Conservation (phyloP, 805 yeast species). For the Lipomyces kockii region DNA sequence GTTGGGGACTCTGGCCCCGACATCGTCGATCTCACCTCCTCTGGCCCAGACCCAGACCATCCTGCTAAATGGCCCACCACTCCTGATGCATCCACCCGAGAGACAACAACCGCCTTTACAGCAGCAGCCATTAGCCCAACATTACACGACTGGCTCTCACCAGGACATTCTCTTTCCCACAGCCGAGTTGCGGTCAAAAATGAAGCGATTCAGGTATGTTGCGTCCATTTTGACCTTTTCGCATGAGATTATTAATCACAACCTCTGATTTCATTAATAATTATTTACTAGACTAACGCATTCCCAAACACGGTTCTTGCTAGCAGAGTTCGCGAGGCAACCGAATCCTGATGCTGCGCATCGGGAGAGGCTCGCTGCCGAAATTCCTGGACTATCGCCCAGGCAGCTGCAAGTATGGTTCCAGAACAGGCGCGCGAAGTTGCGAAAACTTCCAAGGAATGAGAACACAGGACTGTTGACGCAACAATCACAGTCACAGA, state of each 20-base stretch:
- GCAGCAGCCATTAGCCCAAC: neutral
- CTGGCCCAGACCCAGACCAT: neutral
- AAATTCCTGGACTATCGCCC: conserved; percentile 31
- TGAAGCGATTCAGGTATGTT: conserved; percentile 14
- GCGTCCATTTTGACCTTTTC: neutral
- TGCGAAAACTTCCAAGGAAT: conserved; percentile 19
- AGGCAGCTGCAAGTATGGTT: conserved; percentile 38
- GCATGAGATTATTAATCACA: neutral
- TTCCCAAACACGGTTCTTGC: conserved; percentile 34
- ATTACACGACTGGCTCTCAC: neutral
- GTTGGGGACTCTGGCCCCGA: neutral
- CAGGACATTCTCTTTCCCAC: conserved; percentile 3
- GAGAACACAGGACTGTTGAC: neutral
- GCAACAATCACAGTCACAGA: neutral
- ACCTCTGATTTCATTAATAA: neutral
- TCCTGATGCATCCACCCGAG: neutral
- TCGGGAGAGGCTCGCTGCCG: conserved; percentile 33
- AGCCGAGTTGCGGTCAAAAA: conserved; percentile 11
- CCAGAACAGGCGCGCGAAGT: conserved; percentile 35
- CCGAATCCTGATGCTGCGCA: conserved; percentile 31
- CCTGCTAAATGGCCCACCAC: neutral
- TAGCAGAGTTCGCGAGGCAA: conserved; percentile 29
- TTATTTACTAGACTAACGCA: conserved; percentile 21
- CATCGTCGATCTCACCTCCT: neutral
- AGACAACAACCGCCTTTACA: neutral